Evolutionary conservation across 768 basidiomycete genomes (phyloP), one percentile per base, ranked within the genome.

Genomic region (Clavulina sp.): DNA sequence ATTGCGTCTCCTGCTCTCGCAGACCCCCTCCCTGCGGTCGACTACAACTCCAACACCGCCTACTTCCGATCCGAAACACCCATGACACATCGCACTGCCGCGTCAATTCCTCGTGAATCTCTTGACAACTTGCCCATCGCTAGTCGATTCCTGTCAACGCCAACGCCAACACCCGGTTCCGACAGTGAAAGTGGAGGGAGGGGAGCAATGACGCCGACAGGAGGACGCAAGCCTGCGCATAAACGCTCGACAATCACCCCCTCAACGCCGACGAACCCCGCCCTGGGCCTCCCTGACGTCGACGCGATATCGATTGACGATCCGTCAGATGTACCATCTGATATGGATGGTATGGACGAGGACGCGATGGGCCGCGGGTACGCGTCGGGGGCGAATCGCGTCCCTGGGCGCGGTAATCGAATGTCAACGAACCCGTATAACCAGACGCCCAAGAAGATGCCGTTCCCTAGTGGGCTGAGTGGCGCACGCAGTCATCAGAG

Each of bases 101-200:
- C n/a, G n/a, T n/a, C n/a, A n/a, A n/a, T n/a, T n/a, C n/a, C 43
- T 9, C 58, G 68, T 4, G 87, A 84, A 58, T 83, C 84, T 0
- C 63, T 73, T 38, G 85, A 91, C 5, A 70, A 79, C 56, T 70
- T 89, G 2, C 83, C 91, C 48, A 95, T 95, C 56, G 91, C 91
- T 43, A 81, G 91, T 23, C 80, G 85, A 48, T 95, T 91, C 72
- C 84, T 89, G 69, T n/a, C n/a, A n/a, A n/a, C n/a, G n/a, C n/a
- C n/a, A 49, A 34, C 43, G 9, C 43, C 16, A 46, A 49, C 32
- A 9, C 48, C 16, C 13, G 32, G 16, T 24, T 51, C 43, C 50
- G 50, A 50, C 34, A 9, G 9, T 13, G 23, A 46, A 24, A 7
- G 48, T 29, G 13, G n/a, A 24, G 30, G 28, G n/a, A 48, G 24